A percentile compares a stretch with the other conserved stretches of the same genome.
Conservation (phyloP, 2,329 filamentous ascomycete species). For the Onygena corvina region DNA sequence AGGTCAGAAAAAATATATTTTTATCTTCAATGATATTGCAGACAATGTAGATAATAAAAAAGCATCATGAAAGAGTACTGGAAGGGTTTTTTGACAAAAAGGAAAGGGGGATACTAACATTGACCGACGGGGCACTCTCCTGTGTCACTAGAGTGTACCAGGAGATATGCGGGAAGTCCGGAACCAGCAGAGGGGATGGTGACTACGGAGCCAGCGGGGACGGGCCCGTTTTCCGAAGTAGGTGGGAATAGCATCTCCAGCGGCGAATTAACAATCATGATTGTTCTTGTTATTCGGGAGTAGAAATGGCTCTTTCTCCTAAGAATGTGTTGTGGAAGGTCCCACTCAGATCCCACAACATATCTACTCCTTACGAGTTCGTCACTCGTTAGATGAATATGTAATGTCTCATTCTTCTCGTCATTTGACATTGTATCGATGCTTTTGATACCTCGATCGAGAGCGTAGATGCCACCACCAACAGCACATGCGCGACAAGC, state of each 20-base stretch:
- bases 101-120: conserved; percentile 54
- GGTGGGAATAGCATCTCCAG: conserved; percentile 56
- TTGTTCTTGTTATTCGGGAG: conserved; percentile 45
- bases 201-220: conserved; percentile 53
- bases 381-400: conserved; percentile 27
- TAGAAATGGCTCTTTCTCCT: conserved; percentile 13
- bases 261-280: conserved; percentile 57
- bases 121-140: conserved; percentile 81
- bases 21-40: conserved; percentile 82
- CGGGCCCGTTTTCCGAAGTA: conserved; percentile 60
- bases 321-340: conserved; percentile 22
- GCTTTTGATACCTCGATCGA: conserved; percentile 54
- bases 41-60: conserved; percentile 99
- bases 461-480: conserved; percentile 79
- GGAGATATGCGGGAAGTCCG: conserved; percentile 44
- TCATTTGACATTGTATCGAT: conserved; percentile 9
- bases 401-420: conserved; percentile 16
- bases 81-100: conserved; percentile 11
- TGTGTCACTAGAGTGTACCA: conserved; percentile 77
- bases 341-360: conserved; percentile 29
- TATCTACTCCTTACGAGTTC: conserved; percentile 28
- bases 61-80: conserved; percentile 57
- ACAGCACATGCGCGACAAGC: conserved; percentile 83
- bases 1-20: conserved; percentile 12
- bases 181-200: conserved; percentile 28